Evolutionary conservation across 2,329 filamentous ascomycete species (phyloP), one percentile per base, ranked within the genome.

Genomic region (Ophiostoma tasmaniense): DNA sequence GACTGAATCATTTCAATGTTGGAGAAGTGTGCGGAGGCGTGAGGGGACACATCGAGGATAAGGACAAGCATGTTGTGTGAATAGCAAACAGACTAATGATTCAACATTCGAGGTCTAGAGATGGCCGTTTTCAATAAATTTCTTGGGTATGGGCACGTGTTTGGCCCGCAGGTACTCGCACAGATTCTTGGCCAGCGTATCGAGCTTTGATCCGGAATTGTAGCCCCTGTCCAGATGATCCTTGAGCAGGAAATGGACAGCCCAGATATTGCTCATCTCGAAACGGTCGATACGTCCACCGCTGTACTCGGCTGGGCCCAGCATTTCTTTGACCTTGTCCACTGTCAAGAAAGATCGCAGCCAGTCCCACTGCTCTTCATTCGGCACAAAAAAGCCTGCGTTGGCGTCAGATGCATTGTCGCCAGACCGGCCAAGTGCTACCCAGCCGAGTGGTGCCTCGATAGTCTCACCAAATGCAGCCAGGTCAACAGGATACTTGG

Each of bases 171-270:
- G 28, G 45, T 71, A 73, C 75, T 85, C 83, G 20, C 79, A 81
- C 73, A 85, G 80, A 0, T 82, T 82, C 73, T 85, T 85, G 1
- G 79, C 84, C 73, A 85, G 79, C 3, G 78, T 77, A 74, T 85
- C 83, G n/a, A 85, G 70, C 25, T 79, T 74, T 35, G 77, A 79
- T 13, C 79, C 81, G 68, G 82, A 83, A 71, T 82, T 84, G 2
- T 85, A 81, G 0, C 79, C 79, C 0, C 78, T 73, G 2, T 81
- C 80, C 14, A 83, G 71, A 37, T 80, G 78, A 3, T 80, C 81
- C 70, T 80, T 81, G 3, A 83, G 75, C 79, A 1, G 80, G 79
- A 71, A 69, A 28, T 70, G 69, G 45, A 71, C 71, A 1, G 66
- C 67, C 61, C 74, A 73, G 0, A 84, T 74, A 13, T 55, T 55